A percentile compares a stretch with the other conserved stretches of the same genome.
Conservation (phyloP, 352 stramenopile genomes). For the Peronospora belbahrii region DNA sequence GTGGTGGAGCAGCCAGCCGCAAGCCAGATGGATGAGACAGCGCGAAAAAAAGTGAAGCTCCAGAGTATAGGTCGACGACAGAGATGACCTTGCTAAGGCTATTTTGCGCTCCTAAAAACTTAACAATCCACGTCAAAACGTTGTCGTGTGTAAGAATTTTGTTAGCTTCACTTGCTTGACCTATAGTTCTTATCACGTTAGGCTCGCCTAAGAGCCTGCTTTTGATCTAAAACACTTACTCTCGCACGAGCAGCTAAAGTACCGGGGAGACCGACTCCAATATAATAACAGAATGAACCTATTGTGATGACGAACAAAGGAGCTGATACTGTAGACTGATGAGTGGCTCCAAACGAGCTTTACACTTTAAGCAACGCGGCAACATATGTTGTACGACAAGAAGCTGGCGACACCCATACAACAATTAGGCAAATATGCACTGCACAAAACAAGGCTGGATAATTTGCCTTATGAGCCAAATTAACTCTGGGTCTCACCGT, state of each 20-base stretch:
- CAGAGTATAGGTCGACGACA: constrained; percentile 15
- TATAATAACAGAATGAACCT: background rate
- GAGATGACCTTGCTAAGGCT: too few species aligned
- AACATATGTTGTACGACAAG: constrained; percentile 10
- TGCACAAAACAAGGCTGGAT: too few species aligned
- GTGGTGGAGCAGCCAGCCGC: constrained; percentile 10
- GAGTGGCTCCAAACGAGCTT: constrained; percentile 7
- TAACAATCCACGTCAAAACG: constrained; percentile 22
- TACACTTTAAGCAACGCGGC: constrained; percentile 1
- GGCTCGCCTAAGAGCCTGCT: too few species aligned
- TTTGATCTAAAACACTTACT: constrained; percentile 1
- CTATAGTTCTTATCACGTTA: too few species aligned
- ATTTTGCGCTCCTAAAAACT: too few species aligned
- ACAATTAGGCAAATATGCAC: background rate
- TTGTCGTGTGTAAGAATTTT: constrained; percentile 8
- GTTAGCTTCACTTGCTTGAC: background rate
- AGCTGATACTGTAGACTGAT: constrained; percentile 3
- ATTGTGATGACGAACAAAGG: constrained; percentile 13
- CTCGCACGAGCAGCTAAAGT: too few species aligned
- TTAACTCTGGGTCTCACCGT: too few species aligned
- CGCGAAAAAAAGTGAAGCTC: constrained; percentile 1
- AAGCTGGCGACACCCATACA: background rate
- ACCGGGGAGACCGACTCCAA: too few species aligned
- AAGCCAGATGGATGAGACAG: constrained; percentile 15
- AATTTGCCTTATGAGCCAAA: too few species aligned